phyloP scores from a whole-genome alignment of 225 moss, liverwort and hornwort genomes.

The Marchantia polymorpha region DNA sequence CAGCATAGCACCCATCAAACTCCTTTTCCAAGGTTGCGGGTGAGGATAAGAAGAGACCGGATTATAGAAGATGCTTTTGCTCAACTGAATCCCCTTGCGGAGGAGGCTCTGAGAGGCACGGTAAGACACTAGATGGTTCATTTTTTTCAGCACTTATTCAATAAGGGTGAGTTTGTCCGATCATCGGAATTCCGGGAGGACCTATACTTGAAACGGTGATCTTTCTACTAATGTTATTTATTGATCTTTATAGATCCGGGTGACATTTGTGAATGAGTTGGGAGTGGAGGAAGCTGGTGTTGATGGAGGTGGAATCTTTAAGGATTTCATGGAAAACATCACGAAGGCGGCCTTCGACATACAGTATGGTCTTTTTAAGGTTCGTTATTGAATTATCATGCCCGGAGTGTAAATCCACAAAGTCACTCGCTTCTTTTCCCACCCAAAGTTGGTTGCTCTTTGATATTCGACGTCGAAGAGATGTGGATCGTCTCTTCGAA shows the following conservation, averaged over 20 bases:
- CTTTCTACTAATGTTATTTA: neutral
- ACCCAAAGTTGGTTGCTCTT: neutral
- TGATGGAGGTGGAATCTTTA: constrained; percentile 97
- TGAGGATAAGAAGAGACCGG: constrained; percentile 91
- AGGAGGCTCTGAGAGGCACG: constrained; percentile 81
- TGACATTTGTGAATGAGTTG: constrained; percentile 92
- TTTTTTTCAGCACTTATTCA: neutral
- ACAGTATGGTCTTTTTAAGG: constrained; percentile 98
- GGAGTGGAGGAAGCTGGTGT: constrained; percentile 99
- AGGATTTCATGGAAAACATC: constrained; percentile 99
- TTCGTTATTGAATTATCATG: constrained; percentile 22
- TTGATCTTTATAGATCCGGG: constrained; percentile 57
- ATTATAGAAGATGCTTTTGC: constrained; percentile 94
- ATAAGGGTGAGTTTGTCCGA: neutral
- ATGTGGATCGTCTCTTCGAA: too few relatives aligned
- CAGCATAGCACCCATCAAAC: constrained; percentile 68
- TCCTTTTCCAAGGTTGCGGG: constrained; percentile 65
- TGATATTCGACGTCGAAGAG: neutral
- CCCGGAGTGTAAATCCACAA: neutral
- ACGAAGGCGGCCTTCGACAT: constrained; percentile 97
- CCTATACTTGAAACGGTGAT: neutral
- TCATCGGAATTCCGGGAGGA: neutral
- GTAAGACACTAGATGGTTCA: constrained; percentile 37
- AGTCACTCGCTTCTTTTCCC: neutral
- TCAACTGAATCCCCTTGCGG: constrained; percentile 76